A percentile compares a stretch with the other conserved stretches of the same genome.
Conservation (phyloP, 192 early-diverging fungal genomes). For the Helicostylum pulchrum region DNA sequence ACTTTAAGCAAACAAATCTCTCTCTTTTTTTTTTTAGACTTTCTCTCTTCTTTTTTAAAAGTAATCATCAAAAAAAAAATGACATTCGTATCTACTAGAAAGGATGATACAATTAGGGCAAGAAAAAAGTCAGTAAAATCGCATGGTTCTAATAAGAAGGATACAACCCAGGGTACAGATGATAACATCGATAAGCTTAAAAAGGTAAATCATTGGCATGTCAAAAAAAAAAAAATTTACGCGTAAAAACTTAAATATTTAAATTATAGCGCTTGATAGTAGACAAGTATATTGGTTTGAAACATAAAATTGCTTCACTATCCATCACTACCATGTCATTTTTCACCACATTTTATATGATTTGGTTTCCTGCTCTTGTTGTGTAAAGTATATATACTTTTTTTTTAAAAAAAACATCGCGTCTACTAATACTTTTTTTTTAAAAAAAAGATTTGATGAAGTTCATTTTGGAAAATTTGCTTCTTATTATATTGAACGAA, state of each 20-base stretch:
- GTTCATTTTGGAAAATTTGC: constrained; percentile 99
- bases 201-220: neutral
- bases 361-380: constrained; percentile 68
- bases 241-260: neutral
- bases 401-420: too few species aligned
- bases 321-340: constrained; percentile 47
- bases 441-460: constrained; percentile 81
- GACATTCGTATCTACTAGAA: too few species aligned
- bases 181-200: constrained; percentile 6
- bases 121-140: too few species aligned
- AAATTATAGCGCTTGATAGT: neutral
- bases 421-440: neutral
- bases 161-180: too few species aligned
- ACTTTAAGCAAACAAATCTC: too few species aligned
- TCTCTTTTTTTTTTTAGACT: too few species aligned
- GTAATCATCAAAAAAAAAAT: too few species aligned
- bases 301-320: constrained; percentile 13
- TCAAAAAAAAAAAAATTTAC: neutral
- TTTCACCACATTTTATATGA: constrained; percentile 65
- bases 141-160: too few species aligned
- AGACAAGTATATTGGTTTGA: neutral
- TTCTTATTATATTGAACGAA: constrained; percentile 80
- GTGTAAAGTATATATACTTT: constrained; percentile 48
- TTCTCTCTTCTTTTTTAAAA: too few species aligned
- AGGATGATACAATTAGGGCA: too few species aligned